Conservation (phyloP, 2,329 filamentous ascomycete genomes). For the Pezizomycotina sp. region DNA sequence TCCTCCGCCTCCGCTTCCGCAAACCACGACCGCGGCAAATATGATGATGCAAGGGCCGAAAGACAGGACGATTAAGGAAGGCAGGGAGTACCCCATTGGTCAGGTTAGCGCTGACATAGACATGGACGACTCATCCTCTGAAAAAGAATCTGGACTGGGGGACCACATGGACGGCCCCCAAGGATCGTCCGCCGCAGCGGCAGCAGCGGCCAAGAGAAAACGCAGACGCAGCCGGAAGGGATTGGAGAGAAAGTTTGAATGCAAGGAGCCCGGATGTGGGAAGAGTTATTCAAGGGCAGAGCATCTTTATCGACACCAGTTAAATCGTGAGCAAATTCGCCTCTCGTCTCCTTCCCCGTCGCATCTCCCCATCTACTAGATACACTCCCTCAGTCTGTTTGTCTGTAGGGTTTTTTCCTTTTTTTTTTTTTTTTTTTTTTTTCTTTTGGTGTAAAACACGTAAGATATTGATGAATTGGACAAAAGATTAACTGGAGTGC, state of each 20-base stretch:
- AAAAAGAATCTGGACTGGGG: too few species aligned
- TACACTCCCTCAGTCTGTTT: slow-evolving; percentile 5
- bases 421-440: slow-evolving; percentile 3
- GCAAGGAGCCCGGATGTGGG: slow-evolving; percentile 69
- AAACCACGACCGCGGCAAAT: too few species aligned
- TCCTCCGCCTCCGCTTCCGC: too few species aligned
- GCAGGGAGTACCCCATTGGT: too few species aligned
- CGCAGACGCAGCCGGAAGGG: slow-evolving; percentile 58
- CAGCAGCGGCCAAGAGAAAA: slow-evolving; percentile 31
- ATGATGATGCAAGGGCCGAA: too few species aligned
- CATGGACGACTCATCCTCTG: too few species aligned
- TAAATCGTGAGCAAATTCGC: slow-evolving; percentile 51
- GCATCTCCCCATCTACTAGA: slow-evolving; percentile 6
- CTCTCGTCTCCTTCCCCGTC: slow-evolving; percentile 1
- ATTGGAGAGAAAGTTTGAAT: slow-evolving; percentile 67
- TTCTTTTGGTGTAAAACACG: slow-evolving; percentile 27
- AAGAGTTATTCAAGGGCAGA: slow-evolving; percentile 95
- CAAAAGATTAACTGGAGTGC: slow-evolving; percentile 8
- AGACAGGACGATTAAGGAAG: too few species aligned
- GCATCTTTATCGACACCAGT: slow-evolving; percentile 87
- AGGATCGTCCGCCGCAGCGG: too few species aligned
- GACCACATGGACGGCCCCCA: too few species aligned
- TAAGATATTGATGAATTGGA: slow-evolving; percentile 30
- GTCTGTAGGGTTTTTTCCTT: background rate
- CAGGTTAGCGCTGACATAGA: too few species aligned